Evolutionary conservation across 768 basidiomycete species (phyloP), one percentile per base, ranked within the genome.

Genomic region (Lactifluus echinatus): DNA sequence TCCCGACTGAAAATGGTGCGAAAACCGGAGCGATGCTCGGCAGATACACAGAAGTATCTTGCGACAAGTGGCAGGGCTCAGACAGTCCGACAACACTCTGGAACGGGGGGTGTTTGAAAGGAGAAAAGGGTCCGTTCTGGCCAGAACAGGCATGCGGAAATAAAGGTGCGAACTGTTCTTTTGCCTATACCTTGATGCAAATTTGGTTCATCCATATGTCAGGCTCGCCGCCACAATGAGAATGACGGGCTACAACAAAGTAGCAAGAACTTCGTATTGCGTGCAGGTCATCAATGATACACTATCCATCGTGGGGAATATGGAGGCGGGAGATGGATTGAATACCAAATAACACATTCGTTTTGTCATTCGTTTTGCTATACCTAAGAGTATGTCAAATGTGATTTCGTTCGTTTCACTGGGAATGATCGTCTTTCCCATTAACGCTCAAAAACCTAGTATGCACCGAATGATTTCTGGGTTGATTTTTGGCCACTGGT

Each of bases 31-130:
- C 81, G 19, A 66, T 83, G 59, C 73, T 74, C 8, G 81, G 80
- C 12, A 73, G 72, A 2, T 84, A 74, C 66, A 71, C 69, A 5
- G 81, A 84, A 65, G 80, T 82, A 17, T 74, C 76, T 21, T 84
- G 81, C 65, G 76, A 74, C 62, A 70, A 77, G 60, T 83, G 82
- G 82, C 71, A 73, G 4, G 82, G 81, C 21, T 73, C 74, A n/a
- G 76, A 82, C 54, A 77, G 78, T 4, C 2, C 11, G 62, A 70
- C 31, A 29, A 70, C 19, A 6, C 68, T 76, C 8, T 84, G 68
- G 66, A 75, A 67, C 42, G 79, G 80, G 0, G 71, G 80, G 8
- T 83, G 82, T 65, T 69, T 84, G 19, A 68, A 62, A 3, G 79
- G 78, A 4, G 77, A 79, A 64, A 73, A 61, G 0, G 78, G 79